phyloP scores from a whole-genome alignment of 148 eudicot species.

The Rhododendron mucronatum region DNA sequence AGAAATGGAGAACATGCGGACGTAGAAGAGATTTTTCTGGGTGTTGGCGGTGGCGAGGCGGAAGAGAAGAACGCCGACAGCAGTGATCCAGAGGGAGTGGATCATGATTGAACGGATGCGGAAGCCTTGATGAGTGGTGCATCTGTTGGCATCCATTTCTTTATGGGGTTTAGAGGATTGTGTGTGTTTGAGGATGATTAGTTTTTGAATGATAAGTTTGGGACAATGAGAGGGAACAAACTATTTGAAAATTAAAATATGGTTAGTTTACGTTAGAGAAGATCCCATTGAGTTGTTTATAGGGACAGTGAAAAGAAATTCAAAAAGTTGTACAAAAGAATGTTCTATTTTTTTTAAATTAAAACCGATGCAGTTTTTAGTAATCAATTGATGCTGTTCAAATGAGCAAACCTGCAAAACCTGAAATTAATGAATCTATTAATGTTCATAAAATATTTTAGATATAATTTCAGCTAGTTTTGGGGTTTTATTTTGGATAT shows the following conservation, averaged over 20 bases:
- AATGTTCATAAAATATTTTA: too few relatives aligned
- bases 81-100: conserved; percentile 9
- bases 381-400: too few relatives aligned
- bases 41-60: conserved; percentile 19
- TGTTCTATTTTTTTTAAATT: background rate
- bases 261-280: background rate
- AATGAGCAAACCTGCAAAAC: too few relatives aligned
- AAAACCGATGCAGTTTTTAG: background rate
- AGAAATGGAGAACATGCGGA: conserved; percentile 1
- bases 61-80: conserved; percentile 3
- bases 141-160: background rate
- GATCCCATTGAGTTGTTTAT: background rate
- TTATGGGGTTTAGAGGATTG: background rate
- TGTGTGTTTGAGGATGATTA: background rate
- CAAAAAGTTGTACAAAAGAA: background rate
- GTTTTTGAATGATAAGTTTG: background rate
- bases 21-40: conserved; percentile 1
- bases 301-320: background rate
- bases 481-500: too few relatives aligned
- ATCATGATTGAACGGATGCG: conserved; percentile 6
- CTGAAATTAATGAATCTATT: too few relatives aligned
- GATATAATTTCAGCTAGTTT: too few relatives aligned
- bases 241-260: background rate
- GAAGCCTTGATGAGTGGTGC: background rate
- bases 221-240: background rate